Base-by-base conservation (phyloP, 202 grass and related monocot species). In the Alloteropsis angusta region DNA sequence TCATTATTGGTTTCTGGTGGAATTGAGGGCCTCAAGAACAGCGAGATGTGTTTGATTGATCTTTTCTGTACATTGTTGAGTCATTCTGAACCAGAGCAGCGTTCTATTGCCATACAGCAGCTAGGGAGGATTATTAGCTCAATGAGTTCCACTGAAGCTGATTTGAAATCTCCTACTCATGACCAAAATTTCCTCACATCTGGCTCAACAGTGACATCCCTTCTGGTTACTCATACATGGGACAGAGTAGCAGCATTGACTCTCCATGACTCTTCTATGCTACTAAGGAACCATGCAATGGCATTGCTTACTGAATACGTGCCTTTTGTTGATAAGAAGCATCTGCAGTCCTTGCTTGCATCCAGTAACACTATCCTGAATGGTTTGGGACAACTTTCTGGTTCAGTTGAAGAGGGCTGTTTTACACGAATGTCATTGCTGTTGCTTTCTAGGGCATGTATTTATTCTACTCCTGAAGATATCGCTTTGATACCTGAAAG, bases 81-180 rank as follows among this genome's bases (percentile, higher is more conserved):
- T 93, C 94, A 97, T 80, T 75, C 91, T 75, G 94, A 97, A 92
- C 94, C 94, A 60, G 94, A 97, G 85, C 94, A 90, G 59, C 82
- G 87, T 3, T 86, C 73, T 62, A 34, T 97, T 80, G 91, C 94
- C 75, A 82, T 97, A 71, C 86, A 88, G 22, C 89, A 94, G 72
- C 88, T 97, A 74, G 88, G 91, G 78, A 92, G 84, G 66, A 84
- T 94, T 81, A 68, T 91, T 78, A 91, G 81, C 46, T 72, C 70
- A 65, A 80, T 47, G n/a, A 83, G 74, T 48, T 74, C 78, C 58
- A 65, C 79, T 68, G 77, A 89, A 75, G 72, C 39, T 26, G 66
- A 63, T 81, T 63, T 23, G 47, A 42, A 78, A 78, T 74, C 34
- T 71, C 59, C 48, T 72, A 69, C 63, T 39, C 65, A 65, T 77